Conservation (phyloP, 2,329 filamentous ascomycete species). For the Neospermospora avenae region DNA sequence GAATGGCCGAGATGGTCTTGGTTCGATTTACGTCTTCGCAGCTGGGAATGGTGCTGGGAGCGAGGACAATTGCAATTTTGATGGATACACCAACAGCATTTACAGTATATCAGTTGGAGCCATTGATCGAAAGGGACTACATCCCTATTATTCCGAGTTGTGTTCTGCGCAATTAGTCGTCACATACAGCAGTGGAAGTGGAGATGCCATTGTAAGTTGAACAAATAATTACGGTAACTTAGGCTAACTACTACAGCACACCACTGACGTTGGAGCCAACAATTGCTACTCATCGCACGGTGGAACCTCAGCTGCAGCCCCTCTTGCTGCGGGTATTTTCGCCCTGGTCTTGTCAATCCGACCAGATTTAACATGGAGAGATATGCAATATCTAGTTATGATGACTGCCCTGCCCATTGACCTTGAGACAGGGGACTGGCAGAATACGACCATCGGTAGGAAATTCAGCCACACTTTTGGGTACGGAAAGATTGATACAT, state of each 20-base stretch:
- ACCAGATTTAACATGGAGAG: conserved; percentile 87
- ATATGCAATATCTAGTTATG: conserved; percentile 88
- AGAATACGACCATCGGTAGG: conserved; percentile 74
- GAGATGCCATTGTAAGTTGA: conserved; percentile 70
- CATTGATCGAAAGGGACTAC: conserved; percentile 79
- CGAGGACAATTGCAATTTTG: conserved; percentile 98
- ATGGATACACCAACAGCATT: conserved; percentile 98
- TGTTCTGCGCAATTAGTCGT: conserved; percentile 95
- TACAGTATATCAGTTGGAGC: conserved; percentile 97
- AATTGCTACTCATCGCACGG: conserved; percentile 80
- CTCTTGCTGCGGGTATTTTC: conserved; percentile 87
- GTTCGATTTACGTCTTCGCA: conserved; percentile 94
- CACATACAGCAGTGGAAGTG: conserved; percentile 89
- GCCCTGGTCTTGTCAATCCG: conserved; percentile 82
- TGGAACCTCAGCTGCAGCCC: conserved; percentile 92
- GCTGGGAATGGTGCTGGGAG: conserved; percentile 85
- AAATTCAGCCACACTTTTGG: conserved; percentile 93
- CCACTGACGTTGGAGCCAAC: conserved; percentile 86
- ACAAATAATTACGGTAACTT: not conserved
- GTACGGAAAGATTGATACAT: conserved; percentile 93
- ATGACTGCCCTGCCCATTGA: conserved; percentile 81
- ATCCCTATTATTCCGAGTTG: conserved; percentile 94
- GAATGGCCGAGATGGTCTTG: conserved; percentile 76
- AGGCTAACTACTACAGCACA: conserved; percentile 57
- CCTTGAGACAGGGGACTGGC: conserved; percentile 71